Evolutionary conservation across 768 basidiomycete genomes (phyloP), one percentile per base, ranked within the genome.

Genomic region (Pisolithus albus): DNA sequence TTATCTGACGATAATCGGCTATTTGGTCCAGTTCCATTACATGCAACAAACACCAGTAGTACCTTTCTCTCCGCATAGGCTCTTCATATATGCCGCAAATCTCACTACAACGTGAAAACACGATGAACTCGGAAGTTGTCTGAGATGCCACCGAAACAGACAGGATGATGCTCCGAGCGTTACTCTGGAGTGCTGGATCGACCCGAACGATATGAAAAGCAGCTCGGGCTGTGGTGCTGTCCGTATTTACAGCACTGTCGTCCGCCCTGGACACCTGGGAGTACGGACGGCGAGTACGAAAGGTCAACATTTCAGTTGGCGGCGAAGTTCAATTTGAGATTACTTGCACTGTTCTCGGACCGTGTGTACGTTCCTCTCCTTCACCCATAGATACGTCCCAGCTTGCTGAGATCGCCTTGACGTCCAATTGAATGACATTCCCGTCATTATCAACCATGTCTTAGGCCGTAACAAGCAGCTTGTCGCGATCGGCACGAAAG

Each of bases 291-390:
- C 47, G 56, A 15, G 62, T 63, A 3, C 57, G 57, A 45, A 63
- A 63, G 47, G 59, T 11, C 43, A 63, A 60, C 23, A 62, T 59
- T 3, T 62, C 62, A 0, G 19, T n/a, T 1, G 55, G 59, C n/a
- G 52, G 53, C 7, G 37, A n/a, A 18, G 44, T 21, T 51, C 19
- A 46, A 34, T 2, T 53, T 16, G 4, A 16, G 8, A 5, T 55
- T 51, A 39, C 32, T 44, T 6, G 48, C 32, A 21, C 43, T 2
- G 28, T 28, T 24, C 36, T 44, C 21, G 26, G 28, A 26, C 7
- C 50, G 36, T 4, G 39, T 5, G 4, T 64, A 64, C n/a, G 26
- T 51, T 18, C 28, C 9, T 52, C 0, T 11, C 40, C 45, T 4
- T 10, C 46, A 28, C 9, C 9, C 28, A 28, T 5, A 9, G 28